These are phyloP conservation scores for Blastocystis sp. DNA, from an alignment of 352 stramenopile genomes.

Conservation along the genomic window DNA sequence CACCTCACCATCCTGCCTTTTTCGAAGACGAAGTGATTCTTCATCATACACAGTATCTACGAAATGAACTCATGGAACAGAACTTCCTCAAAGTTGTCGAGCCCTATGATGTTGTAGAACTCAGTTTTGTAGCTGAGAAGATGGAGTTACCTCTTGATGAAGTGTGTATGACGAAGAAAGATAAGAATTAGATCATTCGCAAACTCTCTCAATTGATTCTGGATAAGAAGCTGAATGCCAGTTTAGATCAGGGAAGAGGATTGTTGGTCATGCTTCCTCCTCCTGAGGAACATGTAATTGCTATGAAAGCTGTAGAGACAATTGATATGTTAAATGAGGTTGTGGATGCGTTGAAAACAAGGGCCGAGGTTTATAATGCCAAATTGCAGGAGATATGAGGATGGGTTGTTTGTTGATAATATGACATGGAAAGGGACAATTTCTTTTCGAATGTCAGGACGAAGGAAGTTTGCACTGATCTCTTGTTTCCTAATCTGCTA, in stretches of 20 bases:
- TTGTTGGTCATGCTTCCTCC: conserved; percentile 96
- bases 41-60: conserved; percentile 88
- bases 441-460: neutral
- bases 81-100: conserved; percentile 99
- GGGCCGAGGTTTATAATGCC: neutral
- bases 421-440: neutral
- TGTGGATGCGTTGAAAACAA: conserved; percentile 14
- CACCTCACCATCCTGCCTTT: conserved; percentile 74
- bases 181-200: conserved; percentile 68
- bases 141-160: conserved; percentile 84
- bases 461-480: neutral
- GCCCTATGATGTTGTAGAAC: conserved; percentile 80
- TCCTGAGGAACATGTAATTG: conserved; percentile 73
- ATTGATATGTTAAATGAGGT: conserved; percentile 25
- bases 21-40: conserved; percentile 78
- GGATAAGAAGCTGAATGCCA: conserved; percentile 94
- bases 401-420: neutral
- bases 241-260: conserved; percentile 95
- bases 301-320: neutral
- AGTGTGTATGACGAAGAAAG: conserved; percentile 39
- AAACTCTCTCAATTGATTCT: conserved; percentile 99
- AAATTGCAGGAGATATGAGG: conserved; percentile 31
- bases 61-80: conserved; percentile 92
- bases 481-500: neutral
- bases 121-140: conserved; percentile 87